Conservation (phyloP, 2,329 filamentous ascomycete species). For the Clarireedia sp. region DNA sequence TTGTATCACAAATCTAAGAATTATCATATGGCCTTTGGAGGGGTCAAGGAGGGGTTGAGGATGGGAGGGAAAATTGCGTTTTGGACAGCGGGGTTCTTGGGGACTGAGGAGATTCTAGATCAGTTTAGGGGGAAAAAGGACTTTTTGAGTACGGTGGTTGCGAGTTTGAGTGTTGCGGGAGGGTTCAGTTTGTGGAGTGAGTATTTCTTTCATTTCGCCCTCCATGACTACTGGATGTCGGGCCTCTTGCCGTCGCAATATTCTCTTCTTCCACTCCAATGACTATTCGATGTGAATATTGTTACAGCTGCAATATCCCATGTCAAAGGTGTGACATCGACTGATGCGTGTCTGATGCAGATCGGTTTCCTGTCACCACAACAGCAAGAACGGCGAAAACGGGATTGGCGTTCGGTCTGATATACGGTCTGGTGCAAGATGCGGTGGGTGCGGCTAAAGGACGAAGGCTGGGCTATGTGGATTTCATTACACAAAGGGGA, state of each 20-base stretch:
- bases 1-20: constrained; percentile 99
- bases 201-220: constrained; percentile 48
- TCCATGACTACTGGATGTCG: no score
- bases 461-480: constrained; percentile 66
- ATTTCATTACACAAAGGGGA: constrained; percentile 49
- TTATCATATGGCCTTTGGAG: constrained; percentile 74
- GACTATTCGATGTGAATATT: no score
- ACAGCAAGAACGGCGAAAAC: constrained; percentile 71
- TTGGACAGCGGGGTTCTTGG: constrained; percentile 70
- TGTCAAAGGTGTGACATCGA: background rate
- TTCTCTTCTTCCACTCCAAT: no score
- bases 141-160: constrained; percentile 71
- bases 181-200: constrained; percentile 80
- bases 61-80: constrained; percentile 64
- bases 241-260: no score
- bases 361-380: constrained; percentile 70
- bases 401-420: constrained; percentile 70
- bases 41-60: constrained; percentile 66
- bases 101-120: constrained; percentile 80
- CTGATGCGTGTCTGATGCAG: constrained; percentile 35
- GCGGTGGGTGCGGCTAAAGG: constrained; percentile 59
- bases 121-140: constrained; percentile 62
- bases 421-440: constrained; percentile 78
- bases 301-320: no score
- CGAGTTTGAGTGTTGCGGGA: constrained; percentile 77